Evolutionary conservation across 768 basidiomycete species (phyloP), one percentile per base, ranked within the genome.

Genomic region (Amyloporia xantha): DNA sequence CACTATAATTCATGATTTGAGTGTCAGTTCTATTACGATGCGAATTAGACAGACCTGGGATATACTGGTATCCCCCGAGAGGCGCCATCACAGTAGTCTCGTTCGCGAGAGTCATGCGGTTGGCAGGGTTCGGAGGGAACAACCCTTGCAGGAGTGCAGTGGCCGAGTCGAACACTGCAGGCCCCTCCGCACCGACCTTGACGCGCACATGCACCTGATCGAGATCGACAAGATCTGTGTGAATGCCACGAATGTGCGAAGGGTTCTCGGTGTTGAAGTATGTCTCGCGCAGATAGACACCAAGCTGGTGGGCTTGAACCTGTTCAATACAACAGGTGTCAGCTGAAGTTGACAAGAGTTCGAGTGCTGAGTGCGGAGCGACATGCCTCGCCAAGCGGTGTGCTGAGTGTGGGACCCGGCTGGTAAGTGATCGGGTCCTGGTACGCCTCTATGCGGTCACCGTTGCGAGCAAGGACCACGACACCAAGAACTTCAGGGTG

Each of bases 141-240:
- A 92, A 72, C 37, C 90, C 89, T 67, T 93, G 91, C 36, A 91
- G 77, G 46, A 91, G 72, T 25, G 91, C 89, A 46, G 86, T 84
- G 26, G 88, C 83, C 5, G 85, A 86, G 72, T 92, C 89, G 66
- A 89, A 87, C 56, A 91, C 88, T 44, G 86, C 82, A n/a, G 80
- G 73, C 41, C 90, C 89, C 62, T 93, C 90, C 44, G 82, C 83
- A 40, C 89, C 88, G 46, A 82, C 82, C 69, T 92, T 91, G 64
- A 85, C 86, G 54, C 81, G 82, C 46, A 86, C 76, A 56, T 82
- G 82, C 58, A 91, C 73, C 63, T 87, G 78, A 57, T 71, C 75
- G 62, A 83, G 84, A 71, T 86, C 76, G 27, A 84, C 84, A 57
- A 90, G 72, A 60, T 86, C 82, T 20, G 41, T 49, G 25, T 46